phyloP scores from a whole-genome alignment of 805 yeast genomes.

The Zygosaccharomyces bisporus region DNA sequence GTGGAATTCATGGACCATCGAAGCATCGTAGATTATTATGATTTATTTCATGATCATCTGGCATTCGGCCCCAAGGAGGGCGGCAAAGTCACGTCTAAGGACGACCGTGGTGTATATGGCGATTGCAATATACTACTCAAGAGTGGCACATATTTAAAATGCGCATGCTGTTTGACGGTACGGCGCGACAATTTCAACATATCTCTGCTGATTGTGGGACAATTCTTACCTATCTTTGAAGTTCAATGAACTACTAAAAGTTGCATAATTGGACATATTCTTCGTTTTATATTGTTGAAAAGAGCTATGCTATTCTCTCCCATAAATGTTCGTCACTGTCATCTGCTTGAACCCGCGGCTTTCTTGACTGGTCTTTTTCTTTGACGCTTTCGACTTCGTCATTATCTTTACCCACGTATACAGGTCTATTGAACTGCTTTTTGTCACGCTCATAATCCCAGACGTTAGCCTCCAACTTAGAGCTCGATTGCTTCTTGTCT shows the following conservation, averaged over 20 bases:
- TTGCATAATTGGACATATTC: no score
- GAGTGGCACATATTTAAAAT: constrained; percentile 44
- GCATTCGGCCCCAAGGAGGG: constrained; percentile 46
- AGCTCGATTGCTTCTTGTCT: constrained; percentile 15
- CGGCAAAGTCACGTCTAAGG: constrained; percentile 10
- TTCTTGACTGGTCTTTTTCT: constrained; percentile 9
- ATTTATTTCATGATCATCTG: constrained; percentile 56
- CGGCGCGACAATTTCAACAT: constrained; percentile 79
- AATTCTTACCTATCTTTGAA: constrained; percentile 63
- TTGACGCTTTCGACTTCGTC: background rate
- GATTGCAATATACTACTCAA: constrained; percentile 40
- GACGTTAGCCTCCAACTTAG: constrained; percentile 36
- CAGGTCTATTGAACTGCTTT: constrained; percentile 53
- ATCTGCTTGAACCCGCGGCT: constrained; percentile 27
- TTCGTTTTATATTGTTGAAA: background rate
- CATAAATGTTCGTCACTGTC: constrained; percentile 22
- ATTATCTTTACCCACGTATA: constrained; percentile 33
- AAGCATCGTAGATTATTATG: constrained; percentile 67
- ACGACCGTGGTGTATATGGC: constrained; percentile 28
- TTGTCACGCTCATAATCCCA: constrained; percentile 64
- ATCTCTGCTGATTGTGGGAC: constrained; percentile 81
- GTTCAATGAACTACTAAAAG: no score
- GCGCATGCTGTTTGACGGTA: constrained; percentile 82
- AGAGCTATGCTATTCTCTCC: constrained; percentile 16
- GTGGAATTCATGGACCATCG: constrained; percentile 82